Evolutionary conservation across 1,139 yeast genomes (phyloP).

Genomic region (Groenewaldozyma sp.): DNA sequence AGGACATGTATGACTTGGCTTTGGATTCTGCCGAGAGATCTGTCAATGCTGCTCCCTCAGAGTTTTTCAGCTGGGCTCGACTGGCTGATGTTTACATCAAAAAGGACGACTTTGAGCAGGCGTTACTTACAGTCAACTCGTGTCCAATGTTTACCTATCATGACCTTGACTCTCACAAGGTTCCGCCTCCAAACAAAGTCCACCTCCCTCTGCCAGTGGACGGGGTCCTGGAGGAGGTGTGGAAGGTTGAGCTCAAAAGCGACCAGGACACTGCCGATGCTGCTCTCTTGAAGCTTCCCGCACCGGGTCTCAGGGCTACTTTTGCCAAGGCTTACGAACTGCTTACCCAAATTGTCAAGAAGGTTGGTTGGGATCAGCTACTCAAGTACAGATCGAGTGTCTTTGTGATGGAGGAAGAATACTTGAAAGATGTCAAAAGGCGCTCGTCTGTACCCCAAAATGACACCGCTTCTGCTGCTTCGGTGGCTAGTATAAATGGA

Average conservation of each 20-base stretch:
- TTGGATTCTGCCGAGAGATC: constrained; percentile 64
- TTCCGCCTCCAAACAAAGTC: constrained; percentile 62
- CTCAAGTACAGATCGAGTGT: constrained; percentile 71
- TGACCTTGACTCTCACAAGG: constrained; percentile 40
- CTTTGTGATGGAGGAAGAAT: constrained; percentile 94
- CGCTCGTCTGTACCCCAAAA: background rate
- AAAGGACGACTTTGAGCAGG: constrained; percentile 61
- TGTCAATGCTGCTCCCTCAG: constrained; percentile 75
- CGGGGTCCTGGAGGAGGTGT: constrained; percentile 46
- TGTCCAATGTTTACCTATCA: constrained; percentile 82
- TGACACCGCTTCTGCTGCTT: constrained; percentile 14
- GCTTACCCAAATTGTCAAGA: constrained; percentile 57
- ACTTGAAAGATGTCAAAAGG: constrained; percentile 32
- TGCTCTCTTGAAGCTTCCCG: constrained; percentile 61
- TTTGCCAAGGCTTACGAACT: constrained; percentile 72
- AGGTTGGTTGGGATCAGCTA: constrained; percentile 86
- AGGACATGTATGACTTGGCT: constrained; percentile 63
- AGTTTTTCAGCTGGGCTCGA: constrained; percentile 73
- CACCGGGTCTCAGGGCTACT: constrained; percentile 67
- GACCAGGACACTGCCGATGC: constrained; percentile 50
- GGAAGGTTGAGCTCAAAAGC: constrained; percentile 31
- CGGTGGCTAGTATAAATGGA: constrained; percentile 19
- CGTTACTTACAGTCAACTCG: constrained; percentile 75
- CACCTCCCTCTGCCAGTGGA: constrained; percentile 75
- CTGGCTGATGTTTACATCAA: constrained; percentile 66